Base-by-base conservation (phyloP, 345 rosid species). In the Moricandia moricandioides region DNA sequence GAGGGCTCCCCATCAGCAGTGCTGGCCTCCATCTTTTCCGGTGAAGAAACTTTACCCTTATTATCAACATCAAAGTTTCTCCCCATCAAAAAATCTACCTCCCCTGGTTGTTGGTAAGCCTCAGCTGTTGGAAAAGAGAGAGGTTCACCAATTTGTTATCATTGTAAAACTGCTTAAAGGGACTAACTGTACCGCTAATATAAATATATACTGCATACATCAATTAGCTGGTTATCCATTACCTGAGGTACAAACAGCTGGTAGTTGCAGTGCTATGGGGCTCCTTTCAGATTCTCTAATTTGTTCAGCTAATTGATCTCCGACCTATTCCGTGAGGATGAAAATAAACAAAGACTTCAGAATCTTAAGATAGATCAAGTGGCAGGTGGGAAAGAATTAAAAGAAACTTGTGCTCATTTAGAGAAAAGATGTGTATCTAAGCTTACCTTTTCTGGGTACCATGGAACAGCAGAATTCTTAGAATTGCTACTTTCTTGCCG, bases 241-340 rank as follows among this genome's bases (percentile, higher is more conserved):
- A 67, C 77, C 72, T 60, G 78, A 61, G 56, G 77, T 60, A 66
- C 66, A 69, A 78, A 70, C 76, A 29, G 72, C 75, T 55, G 85
- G 80, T 58, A 76, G 62, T 57, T 81, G 77, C 70, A 77, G 65
- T 40, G 72, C 79, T 10, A 69, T 65, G 54, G 57, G 52, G 70
- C 74, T 79, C 31, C 72, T 69, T 55, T 83, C 85, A 71, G 75
- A 69, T 70, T 82, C 84, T 82, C 78, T 78, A 55, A 67, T 82
- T 18, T 83, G 88, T 66, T 80, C 85, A 35, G 43, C 59, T 47
- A 58, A 63, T 43, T 31, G 40, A 47, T 78, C 78, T 66, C 71
- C 68, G 27, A 62, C 58, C 81, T 78, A 79, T 80, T 73, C 14
- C 79, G 72, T 62, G 72, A 67, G 62, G 45, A 64, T 70, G 69